These are phyloP conservation scores for Cupressus sempervirens DNA, from an alignment of 75 land plant genomes.

Conservation along the genomic window DNA sequence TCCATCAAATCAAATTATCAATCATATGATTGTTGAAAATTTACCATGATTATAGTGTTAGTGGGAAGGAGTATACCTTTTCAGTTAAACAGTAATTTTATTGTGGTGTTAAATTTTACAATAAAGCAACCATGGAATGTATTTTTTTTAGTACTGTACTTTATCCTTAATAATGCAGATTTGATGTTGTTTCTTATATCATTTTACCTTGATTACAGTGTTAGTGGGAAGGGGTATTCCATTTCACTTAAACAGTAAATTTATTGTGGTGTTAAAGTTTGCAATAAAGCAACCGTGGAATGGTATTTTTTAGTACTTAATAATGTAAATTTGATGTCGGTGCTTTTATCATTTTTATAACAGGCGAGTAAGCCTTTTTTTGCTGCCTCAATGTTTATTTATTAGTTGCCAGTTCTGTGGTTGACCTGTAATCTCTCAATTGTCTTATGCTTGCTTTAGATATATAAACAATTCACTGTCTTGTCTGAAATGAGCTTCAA, in stretches of 20 bases:
- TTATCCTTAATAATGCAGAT: background rate
- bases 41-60: background rate
- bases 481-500: too few species aligned
- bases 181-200: too few species aligned
- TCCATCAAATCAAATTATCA: background rate
- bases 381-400: background rate
- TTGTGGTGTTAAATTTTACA: background rate
- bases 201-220: background rate
- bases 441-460: too few species aligned
- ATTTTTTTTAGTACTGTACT: background rate
- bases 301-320: background rate
- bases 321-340: background rate
- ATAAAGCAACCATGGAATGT: background rate
- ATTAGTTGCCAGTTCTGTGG: background rate
- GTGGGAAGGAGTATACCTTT: background rate
- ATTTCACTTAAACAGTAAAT: background rate
- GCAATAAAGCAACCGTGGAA: background rate
- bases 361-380: background rate
- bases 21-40: background rate
- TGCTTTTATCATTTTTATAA: background rate
- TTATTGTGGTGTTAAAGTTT: background rate
- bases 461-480: too few species aligned
- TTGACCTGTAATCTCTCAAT: background rate
- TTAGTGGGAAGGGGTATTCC: background rate
- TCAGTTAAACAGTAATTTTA: background rate